phyloP scores from a whole-genome alignment of 164 flowering plant genomes.

The Taxillus chinensis region DNA sequence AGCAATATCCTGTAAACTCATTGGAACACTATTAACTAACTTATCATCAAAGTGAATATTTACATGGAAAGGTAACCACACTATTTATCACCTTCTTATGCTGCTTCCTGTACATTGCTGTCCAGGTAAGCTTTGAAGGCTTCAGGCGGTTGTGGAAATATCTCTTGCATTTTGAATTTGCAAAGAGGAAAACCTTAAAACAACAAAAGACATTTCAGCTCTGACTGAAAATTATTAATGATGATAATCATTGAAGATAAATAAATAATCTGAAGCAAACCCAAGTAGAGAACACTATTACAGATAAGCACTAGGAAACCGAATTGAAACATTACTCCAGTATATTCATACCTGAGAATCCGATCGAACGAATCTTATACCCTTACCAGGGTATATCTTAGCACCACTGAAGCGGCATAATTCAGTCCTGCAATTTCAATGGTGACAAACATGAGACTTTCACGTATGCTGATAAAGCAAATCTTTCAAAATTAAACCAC shows the following conservation, averaged over 20 bases:
- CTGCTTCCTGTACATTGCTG: slow-evolving; percentile 5
- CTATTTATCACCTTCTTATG: neutral
- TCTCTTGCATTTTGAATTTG: slow-evolving; percentile 3
- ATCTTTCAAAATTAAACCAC: too few relatives aligned
- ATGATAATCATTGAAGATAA: too few relatives aligned
- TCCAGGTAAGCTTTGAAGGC: slow-evolving; percentile 5
- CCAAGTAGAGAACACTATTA: too few relatives aligned
- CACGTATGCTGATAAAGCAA: too few relatives aligned
- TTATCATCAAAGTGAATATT: too few relatives aligned
- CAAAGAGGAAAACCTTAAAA: slow-evolving; percentile 1
- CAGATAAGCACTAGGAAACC: too few relatives aligned
- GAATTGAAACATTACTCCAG: too few relatives aligned
- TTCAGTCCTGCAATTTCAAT: neutral
- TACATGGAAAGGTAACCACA: too few relatives aligned
- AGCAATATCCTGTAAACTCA: neutral
- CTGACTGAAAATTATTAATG: too few relatives aligned
- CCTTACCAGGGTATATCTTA: slow-evolving; percentile 2
- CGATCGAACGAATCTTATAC: neutral
- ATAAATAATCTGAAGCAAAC: too few relatives aligned
- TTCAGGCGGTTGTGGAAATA: slow-evolving; percentile 4
- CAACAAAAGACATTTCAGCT: neutral
- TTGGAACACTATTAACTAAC: neutral
- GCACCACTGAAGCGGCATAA: slow-evolving; percentile 1
- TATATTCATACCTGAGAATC: neutral
- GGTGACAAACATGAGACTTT: neutral